Conservation (phyloP, 441 rosid genomes). For the Aquilaria agallochum region DNA sequence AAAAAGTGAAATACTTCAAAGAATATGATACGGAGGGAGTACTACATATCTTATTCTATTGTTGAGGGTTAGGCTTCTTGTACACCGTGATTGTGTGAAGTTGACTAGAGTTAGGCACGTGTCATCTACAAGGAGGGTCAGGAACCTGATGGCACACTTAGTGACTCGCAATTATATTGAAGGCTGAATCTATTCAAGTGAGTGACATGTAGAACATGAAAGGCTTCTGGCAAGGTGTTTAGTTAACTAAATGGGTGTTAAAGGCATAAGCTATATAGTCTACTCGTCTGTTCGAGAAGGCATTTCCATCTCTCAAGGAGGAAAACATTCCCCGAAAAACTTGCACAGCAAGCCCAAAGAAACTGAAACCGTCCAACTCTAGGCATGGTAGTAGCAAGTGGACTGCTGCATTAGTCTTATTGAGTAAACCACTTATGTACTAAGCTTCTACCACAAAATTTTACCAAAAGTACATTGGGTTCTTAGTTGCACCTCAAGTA, state of each 20-base stretch:
- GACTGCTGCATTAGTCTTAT: conserved; percentile 86
- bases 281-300: conserved; percentile 75
- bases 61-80: conserved; percentile 65
- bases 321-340: conserved; percentile 71
- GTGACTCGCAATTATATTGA: conserved; percentile 48
- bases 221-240: conserved; percentile 88
- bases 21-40: too few species aligned
- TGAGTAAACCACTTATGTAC: conserved; percentile 23
- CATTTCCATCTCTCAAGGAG: conserved; percentile 76
- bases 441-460: too few species aligned
- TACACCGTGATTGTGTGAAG: conserved; percentile 42
- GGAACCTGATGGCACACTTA: conserved; percentile 42
- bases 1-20: too few species aligned
- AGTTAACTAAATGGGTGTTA: conserved; percentile 78
- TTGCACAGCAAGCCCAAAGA: conserved; percentile 93
- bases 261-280: conserved; percentile 88
- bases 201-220: conserved; percentile 60
- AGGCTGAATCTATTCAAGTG: conserved; percentile 29
- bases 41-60: conserved; percentile 75
- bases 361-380: conserved; percentile 72
- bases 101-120: conserved; percentile 59
- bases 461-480: too few species aligned
- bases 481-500: too few species aligned
- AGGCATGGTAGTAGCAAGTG: conserved; percentile 64
- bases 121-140: conserved; percentile 67